A percentile compares a stretch with the other conserved stretches of the same genome.
Conservation (phyloP, 1,139 yeast species). For the Hyphopichia wangnamkhiaoensis region DNA sequence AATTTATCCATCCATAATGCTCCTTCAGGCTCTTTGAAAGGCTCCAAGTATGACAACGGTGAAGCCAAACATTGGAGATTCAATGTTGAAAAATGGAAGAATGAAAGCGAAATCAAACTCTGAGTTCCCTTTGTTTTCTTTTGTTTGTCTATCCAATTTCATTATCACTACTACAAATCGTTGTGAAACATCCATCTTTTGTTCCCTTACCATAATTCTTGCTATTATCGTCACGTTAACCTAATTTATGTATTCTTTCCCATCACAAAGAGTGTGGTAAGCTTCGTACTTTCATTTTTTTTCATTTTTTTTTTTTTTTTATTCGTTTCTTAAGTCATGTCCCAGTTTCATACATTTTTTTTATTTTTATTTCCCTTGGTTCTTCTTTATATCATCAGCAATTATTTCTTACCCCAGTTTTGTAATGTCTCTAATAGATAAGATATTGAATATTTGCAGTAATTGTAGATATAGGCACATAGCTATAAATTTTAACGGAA, state of each 20-base stretch:
- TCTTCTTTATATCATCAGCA: too few relatives aligned
- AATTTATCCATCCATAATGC: constrained; percentile 61
- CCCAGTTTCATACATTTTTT: too few relatives aligned
- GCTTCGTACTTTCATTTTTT: neutral
- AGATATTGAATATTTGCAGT: neutral
- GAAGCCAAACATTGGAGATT: constrained; percentile 71
- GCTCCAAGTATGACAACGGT: constrained; percentile 52
- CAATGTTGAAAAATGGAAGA: constrained; percentile 51
- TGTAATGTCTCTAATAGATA: neutral
- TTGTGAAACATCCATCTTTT: too few relatives aligned
- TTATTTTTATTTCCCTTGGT: neutral
- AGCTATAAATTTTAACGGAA: too few relatives aligned
- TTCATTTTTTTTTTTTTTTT: neutral
- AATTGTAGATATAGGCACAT: neutral
- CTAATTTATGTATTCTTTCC: too few relatives aligned
- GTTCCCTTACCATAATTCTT: too few relatives aligned
- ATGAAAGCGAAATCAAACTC: constrained; percentile 54
- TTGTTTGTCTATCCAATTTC: neutral
- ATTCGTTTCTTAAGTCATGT: too few relatives aligned
- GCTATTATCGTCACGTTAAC: too few relatives aligned
- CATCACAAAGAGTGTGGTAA: too few relatives aligned
- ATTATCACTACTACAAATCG: too few relatives aligned
- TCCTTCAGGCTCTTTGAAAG: constrained; percentile 63
- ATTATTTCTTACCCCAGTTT: too few relatives aligned
- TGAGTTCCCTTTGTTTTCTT: neutral